phyloP scores from a whole-genome alignment of 257 asterid species.

The Cynanchum wilfordii region DNA sequence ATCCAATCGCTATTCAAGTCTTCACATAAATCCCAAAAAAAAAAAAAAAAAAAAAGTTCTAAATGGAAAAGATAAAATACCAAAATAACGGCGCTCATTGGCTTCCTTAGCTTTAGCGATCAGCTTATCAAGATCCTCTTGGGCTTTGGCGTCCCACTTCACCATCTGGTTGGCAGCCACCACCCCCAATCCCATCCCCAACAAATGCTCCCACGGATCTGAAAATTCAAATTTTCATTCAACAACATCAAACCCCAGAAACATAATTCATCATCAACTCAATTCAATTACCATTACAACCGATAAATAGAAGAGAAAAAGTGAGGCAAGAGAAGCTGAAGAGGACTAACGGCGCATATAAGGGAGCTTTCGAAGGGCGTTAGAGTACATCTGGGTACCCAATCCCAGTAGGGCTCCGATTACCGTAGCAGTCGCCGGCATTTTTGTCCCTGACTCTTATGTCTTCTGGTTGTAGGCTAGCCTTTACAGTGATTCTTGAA shows the following conservation, averaged over 20 bases:
- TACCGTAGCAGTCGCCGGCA: slow-evolving; percentile 84
- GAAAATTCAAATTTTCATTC: slow-evolving; percentile 14
- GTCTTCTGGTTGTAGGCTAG: neutral
- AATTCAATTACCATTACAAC: neutral
- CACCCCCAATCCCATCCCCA: slow-evolving; percentile 94
- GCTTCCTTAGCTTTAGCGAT: slow-evolving; percentile 79
- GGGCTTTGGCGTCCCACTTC: slow-evolving; percentile 70
- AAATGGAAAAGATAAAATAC: slow-evolving; percentile 27
- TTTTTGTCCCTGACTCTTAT: slow-evolving; percentile 7
- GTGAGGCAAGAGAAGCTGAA: neutral
- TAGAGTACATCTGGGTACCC: slow-evolving; percentile 94
- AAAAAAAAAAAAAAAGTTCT: neutral
- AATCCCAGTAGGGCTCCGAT: slow-evolving; percentile 80
- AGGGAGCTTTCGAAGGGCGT: slow-evolving; percentile 97
- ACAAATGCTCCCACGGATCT: slow-evolving; percentile 99
- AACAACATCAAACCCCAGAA: neutral
- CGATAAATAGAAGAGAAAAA: neutral
- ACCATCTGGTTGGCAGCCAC: slow-evolving; percentile 80
- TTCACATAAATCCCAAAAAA: neutral
- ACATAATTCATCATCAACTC: neutral
- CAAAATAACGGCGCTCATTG: slow-evolving; percentile 92
- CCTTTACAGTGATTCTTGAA: neutral
- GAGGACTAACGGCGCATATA: slow-evolving; percentile 83
- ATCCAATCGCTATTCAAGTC: neutral
- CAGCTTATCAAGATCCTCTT: slow-evolving; percentile 82